phyloP scores from a whole-genome alignment of 129 eudicot species.

The Artemisia annua region DNA sequence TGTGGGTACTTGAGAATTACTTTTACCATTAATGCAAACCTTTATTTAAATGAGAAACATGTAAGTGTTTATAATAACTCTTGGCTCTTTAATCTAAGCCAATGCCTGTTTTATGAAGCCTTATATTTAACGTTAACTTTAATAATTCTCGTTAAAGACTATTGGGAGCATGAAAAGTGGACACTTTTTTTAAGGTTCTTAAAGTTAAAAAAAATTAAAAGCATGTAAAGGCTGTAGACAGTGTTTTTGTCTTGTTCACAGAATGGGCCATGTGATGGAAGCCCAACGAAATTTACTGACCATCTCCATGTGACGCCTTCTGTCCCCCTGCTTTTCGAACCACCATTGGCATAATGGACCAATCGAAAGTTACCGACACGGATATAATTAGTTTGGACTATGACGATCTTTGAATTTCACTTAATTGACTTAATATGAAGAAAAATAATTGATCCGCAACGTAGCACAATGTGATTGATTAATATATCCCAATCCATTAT shows the following conservation, averaged over 20 bases:
- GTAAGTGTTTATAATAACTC: neutral
- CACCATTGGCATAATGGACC: no score
- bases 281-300: neutral
- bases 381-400: no score
- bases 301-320: neutral
- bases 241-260: conserved; percentile 14
- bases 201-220: neutral
- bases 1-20: neutral
- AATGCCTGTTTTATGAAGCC: neutral
- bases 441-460: no score
- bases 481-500: no score
- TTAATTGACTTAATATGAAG: no score
- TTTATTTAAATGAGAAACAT: neutral
- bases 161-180: neutral
- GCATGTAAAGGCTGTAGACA: neutral
- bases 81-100: neutral
- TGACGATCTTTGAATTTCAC: no score
- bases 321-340: neutral
- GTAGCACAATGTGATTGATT: no score
- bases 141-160: neutral
- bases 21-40: neutral
- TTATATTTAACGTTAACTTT: neutral
- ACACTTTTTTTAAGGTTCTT: conserved; percentile 7
- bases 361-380: no score
- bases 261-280: neutral